These are phyloP conservation scores for Psidium guajava DNA, from an alignment of 345 rosid species.

Conservation along the genomic window DNA sequence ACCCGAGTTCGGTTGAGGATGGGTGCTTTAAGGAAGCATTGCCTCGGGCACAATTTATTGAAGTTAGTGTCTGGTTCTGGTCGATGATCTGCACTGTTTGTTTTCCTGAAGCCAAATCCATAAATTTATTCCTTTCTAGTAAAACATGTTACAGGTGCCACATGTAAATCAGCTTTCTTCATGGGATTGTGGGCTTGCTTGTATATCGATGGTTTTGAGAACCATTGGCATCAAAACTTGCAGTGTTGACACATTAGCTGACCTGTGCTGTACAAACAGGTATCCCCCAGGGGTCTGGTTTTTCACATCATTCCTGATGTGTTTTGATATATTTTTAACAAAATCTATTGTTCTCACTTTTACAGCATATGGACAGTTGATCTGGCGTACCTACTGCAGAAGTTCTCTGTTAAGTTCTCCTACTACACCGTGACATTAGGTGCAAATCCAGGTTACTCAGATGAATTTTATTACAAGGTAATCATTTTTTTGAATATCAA, in stretches of 20 bases:
- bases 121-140: not conserved
- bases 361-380: conserved; percentile 94
- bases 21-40: conserved; percentile 13
- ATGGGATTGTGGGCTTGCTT: conserved; percentile 98
- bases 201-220: conserved; percentile 76
- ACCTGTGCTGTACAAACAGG: conserved; percentile 76
- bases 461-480: conserved; percentile 86
- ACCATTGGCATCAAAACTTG: conserved; percentile 49
- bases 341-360: conserved; percentile 9
- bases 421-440: conserved; percentile 83
- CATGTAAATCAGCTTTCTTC: conserved; percentile 67
- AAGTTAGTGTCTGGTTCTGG: conserved; percentile 25
- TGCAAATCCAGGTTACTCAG: conserved; percentile 82
- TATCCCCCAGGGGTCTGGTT: conserved; percentile 6
- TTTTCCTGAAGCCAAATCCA: not conserved
- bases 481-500: not conserved
- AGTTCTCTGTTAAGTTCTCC: conserved; percentile 62
- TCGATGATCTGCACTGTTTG: not conserved
- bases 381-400: conserved; percentile 72
- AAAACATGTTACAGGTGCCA: conserved; percentile 41
- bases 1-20: conserved; percentile 2
- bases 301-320: not conserved
- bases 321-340: not conserved
- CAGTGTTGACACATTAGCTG: conserved; percentile 46
- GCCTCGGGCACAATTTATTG: conserved; percentile 29